Percentiles rank a stretch among this genome's conserved stretches.
phyloP scores from a whole-genome alignment of 23 red algal genomes.

The Cyanidium caldarium region DNA sequence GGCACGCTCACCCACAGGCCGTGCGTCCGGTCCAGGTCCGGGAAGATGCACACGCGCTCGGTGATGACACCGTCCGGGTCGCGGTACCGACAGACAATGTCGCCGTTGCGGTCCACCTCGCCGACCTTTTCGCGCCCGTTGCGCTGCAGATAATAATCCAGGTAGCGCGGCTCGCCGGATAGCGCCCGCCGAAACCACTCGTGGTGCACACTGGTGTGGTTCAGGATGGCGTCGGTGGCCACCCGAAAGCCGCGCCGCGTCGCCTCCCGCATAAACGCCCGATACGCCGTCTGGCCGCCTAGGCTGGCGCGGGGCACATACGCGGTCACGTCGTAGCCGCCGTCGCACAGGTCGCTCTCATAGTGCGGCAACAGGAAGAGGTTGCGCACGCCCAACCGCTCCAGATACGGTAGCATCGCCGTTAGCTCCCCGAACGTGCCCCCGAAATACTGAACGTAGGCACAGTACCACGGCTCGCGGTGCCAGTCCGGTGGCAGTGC shows the following conservation, averaged over 20 bases:
- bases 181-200: conserved; percentile 74
- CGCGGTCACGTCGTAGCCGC: conserved; percentile 58
- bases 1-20: conserved; percentile 68
- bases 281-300: conserved; percentile 48
- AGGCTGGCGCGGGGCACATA: conserved; percentile 31
- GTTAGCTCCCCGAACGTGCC: conserved; percentile 35
- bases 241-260: conserved; percentile 36
- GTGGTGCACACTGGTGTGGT: conserved; percentile 65
- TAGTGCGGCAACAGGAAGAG: conserved; percentile 79
- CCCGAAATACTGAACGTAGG: conserved; percentile 67
- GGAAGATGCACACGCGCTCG: conserved; percentile 60
- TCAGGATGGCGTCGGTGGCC: conserved; percentile 66
- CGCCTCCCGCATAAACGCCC: conserved; percentile 49
- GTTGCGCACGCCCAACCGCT: conserved; percentile 60
- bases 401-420: conserved; percentile 44
- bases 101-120: conserved; percentile 58
- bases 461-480: conserved; percentile 82
- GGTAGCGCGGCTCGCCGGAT: conserved; percentile 22
- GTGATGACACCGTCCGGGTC: conserved; percentile 68
- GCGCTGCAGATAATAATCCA: conserved; percentile 61
- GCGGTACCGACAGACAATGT: conserved; percentile 79
- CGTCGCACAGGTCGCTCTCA: conserved; percentile 58
- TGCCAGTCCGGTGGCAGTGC: conserved; percentile 49
- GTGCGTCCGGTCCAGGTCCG: conserved; percentile 85
- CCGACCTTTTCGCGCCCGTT: conserved; percentile 87